Evolutionary conservation across 2,329 filamentous ascomycete genomes (phyloP).

Genomic region (Thelonectria rubi): DNA sequence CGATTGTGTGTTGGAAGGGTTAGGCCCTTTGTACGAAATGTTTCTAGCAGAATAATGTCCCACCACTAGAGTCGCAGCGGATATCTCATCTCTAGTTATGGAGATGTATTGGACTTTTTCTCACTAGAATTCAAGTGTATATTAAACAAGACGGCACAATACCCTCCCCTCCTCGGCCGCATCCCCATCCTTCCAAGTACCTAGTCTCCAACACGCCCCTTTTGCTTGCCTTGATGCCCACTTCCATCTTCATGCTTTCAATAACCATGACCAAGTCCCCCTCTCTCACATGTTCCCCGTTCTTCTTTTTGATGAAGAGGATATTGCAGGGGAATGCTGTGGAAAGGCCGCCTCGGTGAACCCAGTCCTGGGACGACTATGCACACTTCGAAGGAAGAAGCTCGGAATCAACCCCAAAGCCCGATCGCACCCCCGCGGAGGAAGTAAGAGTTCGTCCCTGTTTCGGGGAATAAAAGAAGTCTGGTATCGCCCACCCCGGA

Average conservation of each 20-base stretch:
- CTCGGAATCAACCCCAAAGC: constrained; percentile 11
- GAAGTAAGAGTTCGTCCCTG: constrained; percentile 64
- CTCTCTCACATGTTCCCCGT: constrained; percentile 29
- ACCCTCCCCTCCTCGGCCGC: constrained; percentile 25
- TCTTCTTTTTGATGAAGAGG: constrained; percentile 29
- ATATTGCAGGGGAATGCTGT: constrained; percentile 35
- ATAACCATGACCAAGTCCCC: constrained; percentile 38
- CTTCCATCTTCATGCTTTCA: constrained; percentile 44
- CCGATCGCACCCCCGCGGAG: neutral
- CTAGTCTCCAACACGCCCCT: constrained; percentile 25
- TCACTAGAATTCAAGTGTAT: too few relatives aligned
- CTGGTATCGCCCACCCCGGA: constrained; percentile 54
- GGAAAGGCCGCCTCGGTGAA: constrained; percentile 3
- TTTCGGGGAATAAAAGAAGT: constrained; percentile 76
- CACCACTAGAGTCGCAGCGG: too few relatives aligned
- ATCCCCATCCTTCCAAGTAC: constrained; percentile 26
- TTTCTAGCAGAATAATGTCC: neutral
- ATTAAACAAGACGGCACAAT: constrained; percentile 10
- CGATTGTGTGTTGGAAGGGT: neutral
- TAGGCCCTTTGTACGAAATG: neutral
- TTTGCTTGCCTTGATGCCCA: constrained; percentile 28
- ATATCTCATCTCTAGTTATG: too few relatives aligned
- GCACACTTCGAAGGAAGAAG: constrained; percentile 12
- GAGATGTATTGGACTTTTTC: neutral
- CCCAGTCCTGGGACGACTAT: neutral